These are phyloP conservation scores for Solanum ossicruentum DNA, from an alignment of 257 asterid species.

Conservation along the genomic window DNA sequence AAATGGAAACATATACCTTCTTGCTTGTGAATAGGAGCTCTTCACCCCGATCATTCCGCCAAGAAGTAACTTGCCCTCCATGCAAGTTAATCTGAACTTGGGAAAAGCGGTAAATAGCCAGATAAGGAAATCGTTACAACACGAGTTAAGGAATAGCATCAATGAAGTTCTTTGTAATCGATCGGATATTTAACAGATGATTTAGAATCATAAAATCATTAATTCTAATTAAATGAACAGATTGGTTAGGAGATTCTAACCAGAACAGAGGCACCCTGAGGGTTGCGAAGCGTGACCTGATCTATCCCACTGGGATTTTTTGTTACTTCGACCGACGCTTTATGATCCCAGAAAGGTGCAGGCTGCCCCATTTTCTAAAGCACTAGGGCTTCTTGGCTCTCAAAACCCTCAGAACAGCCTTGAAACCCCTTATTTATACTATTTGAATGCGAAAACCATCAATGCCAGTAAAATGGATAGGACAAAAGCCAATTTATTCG, in stretches of 20 bases:
- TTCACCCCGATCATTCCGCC: conserved; percentile 87
- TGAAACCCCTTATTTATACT: background rate
- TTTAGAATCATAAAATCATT: background rate
- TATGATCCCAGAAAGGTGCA: conserved; percentile 70
- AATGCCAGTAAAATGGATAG: background rate
- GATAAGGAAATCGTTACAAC: background rate
- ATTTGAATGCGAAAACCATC: background rate
- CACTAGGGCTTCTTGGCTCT: background rate
- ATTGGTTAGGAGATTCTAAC: conserved; percentile 30
- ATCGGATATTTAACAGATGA: background rate
- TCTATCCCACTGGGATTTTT: conserved; percentile 76
- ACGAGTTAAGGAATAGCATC: background rate
- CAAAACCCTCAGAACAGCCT: background rate
- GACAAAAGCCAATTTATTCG: background rate
- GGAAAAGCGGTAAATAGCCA: background rate
- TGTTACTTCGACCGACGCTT: conserved; percentile 45
- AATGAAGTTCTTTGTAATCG: background rate
- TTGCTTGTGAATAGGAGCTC: conserved; percentile 83
- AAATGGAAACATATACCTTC: conserved; percentile 39
- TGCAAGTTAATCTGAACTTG: conserved; percentile 60
- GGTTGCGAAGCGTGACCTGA: conserved; percentile 70
- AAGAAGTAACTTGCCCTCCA: conserved; percentile 85
- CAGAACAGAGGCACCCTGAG: conserved; percentile 80
- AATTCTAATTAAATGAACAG: background rate
- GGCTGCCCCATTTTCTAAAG: conserved; percentile 62